Conservation (phyloP, 805 yeast genomes). For the Saccharomyces mikatae region DNA sequence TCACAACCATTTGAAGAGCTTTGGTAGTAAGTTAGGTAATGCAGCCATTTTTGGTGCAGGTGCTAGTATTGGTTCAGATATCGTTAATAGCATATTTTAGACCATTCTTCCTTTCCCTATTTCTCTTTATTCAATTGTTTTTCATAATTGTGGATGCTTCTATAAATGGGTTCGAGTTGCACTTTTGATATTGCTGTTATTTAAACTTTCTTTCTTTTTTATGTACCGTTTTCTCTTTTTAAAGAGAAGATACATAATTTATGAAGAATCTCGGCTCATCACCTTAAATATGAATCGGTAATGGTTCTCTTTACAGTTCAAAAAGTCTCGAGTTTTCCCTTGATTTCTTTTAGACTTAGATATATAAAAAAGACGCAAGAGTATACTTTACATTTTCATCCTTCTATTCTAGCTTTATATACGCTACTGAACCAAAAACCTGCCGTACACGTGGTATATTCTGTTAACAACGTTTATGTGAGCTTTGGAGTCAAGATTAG, state of each 20-base stretch:
- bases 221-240: background rate
- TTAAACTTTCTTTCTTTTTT: background rate
- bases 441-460: conserved; percentile 54
- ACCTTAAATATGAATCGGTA: background rate
- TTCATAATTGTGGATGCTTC: background rate
- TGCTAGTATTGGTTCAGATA: conserved; percentile 80
- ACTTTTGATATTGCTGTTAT: background rate
- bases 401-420: background rate
- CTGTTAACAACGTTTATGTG: conserved; percentile 45
- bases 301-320: background rate
- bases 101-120: background rate
- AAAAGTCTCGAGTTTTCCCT: background rate
- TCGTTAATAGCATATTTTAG: conserved; percentile 66
- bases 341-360: background rate
- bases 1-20: conserved; percentile 40
- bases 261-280: background rate
- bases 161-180: background rate
- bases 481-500: conserved; percentile 29
- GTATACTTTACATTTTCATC: background rate
- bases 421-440: conserved; percentile 12
- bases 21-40: conserved; percentile 76
- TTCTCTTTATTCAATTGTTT: background rate
- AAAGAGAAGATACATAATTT: background rate
- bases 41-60: conserved; percentile 97
- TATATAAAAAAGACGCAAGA: background rate